phyloP scores from a whole-genome alignment of 2,329 filamentous ascomycete species.

The Emmonsia crescens region DNA sequence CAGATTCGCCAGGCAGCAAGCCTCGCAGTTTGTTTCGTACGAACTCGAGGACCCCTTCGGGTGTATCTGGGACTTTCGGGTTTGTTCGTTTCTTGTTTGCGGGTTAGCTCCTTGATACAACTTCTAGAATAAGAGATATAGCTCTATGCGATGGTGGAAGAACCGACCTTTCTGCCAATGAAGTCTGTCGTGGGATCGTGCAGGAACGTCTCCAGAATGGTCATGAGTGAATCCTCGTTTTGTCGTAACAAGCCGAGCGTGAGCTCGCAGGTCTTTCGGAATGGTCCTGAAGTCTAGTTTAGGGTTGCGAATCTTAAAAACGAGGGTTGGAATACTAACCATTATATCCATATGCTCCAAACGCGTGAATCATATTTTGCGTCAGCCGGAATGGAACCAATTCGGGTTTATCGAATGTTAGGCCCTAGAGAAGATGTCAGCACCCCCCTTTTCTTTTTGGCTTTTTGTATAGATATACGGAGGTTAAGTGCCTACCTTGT shows the following conservation, averaged over 20 bases:
- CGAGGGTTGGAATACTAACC: slow-evolving; percentile 28
- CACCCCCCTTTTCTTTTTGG: slow-evolving; percentile 12
- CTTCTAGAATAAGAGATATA: not conserved
- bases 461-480: not conserved
- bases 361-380: slow-evolving; percentile 96
- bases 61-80: slow-evolving; percentile 50
- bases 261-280: slow-evolving; percentile 80
- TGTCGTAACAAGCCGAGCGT: slow-evolving; percentile 74
- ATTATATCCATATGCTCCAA: slow-evolving; percentile 90
- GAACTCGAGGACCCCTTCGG: slow-evolving; percentile 74
- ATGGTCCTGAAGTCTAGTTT: slow-evolving; percentile 47
- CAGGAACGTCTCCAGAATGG: slow-evolving; percentile 90
- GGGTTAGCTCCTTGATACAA: slow-evolving; percentile 1
- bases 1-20: slow-evolving; percentile 72
- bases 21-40: slow-evolving; percentile 81
- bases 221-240: slow-evolving; percentile 94
- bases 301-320: not conserved
- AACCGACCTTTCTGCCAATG: slow-evolving; percentile 55
- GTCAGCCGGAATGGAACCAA: slow-evolving; percentile 91
- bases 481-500: slow-evolving; percentile 47
- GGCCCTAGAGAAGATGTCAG: slow-evolving; percentile 39
- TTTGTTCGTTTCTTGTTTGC: slow-evolving; percentile 40
- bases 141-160: not conserved
- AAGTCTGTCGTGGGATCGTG: slow-evolving; percentile 95
- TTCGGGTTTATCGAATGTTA: slow-evolving; percentile 91